Base-by-base conservation (phyloP, 2,329 filamentous ascomycete genomes). In the Lecanoromycetidae sp. region DNA sequence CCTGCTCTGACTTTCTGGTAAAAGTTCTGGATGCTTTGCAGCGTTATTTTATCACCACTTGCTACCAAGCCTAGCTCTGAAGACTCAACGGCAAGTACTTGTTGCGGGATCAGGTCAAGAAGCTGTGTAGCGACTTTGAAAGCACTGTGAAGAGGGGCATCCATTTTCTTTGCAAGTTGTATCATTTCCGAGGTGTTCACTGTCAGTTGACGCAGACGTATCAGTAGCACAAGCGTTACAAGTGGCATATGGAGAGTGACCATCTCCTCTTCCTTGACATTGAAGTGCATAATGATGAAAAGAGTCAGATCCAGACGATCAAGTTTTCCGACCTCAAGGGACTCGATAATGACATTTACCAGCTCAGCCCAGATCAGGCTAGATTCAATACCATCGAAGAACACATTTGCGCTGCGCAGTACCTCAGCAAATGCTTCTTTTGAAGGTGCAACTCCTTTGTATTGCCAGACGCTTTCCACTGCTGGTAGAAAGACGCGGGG, bases 321-420 rank as follows among this genome's bases (percentile, higher is more conserved):
- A 27, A 9, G 10, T 22, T 36, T 22, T 15, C 37, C 29, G 13
- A 17, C 26, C n/a, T 50, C 34, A 4, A 42, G 35, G n/a, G 40
- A 39, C 26, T 68, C 64, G 50, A 91, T 68, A 34, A 91, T 22
- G 13, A 52, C 44, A 13, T 44, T 32, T 6, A 38, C 34, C 47
- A 94, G 72, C 60, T 94, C 86, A 39, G 82, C 80, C 71, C 93
- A 98, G 38, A 98, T 94, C 17, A 96, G 71, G 6, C 84, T 83
- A 57, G 88, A 94, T 64, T 98, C 91, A 32, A 96, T 90, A 4
- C 90, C 90, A 60, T 98, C 91, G 56, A 98, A 98, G 66, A 98
- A 98, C 33, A 91, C 82, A 60, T 84, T 94, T 4, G 90, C 91
- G 60, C 90, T 96, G 55, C 86, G 80, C 55, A 96, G 74, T 2